Percentiles rank a stretch among this genome's conserved stretches.
Evolutionary conservation across 2,329 filamentous ascomycete species (phyloP).

Genomic region (Aureobasidium sp.): DNA sequence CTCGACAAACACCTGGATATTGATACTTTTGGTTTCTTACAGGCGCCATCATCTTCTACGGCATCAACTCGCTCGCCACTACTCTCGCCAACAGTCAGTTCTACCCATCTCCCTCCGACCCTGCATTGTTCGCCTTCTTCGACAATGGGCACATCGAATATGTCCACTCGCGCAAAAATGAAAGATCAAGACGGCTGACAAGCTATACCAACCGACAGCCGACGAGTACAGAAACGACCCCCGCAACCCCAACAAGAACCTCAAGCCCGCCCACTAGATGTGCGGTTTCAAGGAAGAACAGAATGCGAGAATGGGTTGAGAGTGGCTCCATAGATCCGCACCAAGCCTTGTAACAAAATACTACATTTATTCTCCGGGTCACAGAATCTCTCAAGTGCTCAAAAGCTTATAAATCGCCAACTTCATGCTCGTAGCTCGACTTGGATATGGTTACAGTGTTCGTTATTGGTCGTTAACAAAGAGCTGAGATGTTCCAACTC

Average conservation of each 20-base stretch:
- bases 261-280: constrained; percentile 4
- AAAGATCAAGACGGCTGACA: neutral
- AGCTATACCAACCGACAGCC: constrained; percentile 45
- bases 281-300: neutral
- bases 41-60: constrained; percentile 85
- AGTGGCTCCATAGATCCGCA: neutral
- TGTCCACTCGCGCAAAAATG: no score
- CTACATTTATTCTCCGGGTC: neutral
- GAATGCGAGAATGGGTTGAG: neutral
- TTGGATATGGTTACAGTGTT: neutral
- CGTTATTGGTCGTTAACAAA: constrained; percentile 3
- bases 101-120: constrained; percentile 19
- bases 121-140: neutral
- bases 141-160: neutral
- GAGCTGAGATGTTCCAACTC: neutral
- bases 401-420: neutral
- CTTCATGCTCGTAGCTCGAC: neutral
- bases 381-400: neutral
- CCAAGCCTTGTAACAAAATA: constrained; percentile 7
- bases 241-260: constrained; percentile 57
- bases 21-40: neutral
- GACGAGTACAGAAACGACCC: constrained; percentile 97
- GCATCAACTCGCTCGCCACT: constrained; percentile 77
- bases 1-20: neutral
- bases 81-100: constrained; percentile 73